phyloP scores from a whole-genome alignment of 1,284 basidiomycete species.

The Papiliotrema laurentii region DNA sequence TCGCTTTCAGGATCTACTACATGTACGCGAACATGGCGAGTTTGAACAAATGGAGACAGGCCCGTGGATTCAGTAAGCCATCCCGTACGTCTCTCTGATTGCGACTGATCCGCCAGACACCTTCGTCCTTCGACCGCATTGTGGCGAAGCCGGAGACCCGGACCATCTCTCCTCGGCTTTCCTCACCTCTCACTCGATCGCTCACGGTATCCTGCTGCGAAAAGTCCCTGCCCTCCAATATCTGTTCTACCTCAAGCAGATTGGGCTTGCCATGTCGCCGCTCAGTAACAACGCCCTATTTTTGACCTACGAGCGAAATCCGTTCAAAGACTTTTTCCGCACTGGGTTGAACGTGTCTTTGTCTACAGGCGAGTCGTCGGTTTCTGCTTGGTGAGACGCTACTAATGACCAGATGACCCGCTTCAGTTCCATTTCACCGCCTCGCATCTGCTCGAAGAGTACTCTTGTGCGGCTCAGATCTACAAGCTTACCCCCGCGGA shows the following conservation, averaged over 20 bases:
- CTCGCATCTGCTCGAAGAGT: slow-evolving; percentile 91
- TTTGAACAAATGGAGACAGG: slow-evolving; percentile 84
- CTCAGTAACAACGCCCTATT: slow-evolving; percentile 97
- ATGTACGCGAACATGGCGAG: slow-evolving; percentile 96
- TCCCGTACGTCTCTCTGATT: background rate
- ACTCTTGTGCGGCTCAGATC: slow-evolving; percentile 95
- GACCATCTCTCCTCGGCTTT: slow-evolving; percentile 95
- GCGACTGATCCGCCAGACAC: slow-evolving; percentile 59
- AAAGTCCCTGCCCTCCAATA: slow-evolving; percentile 89
- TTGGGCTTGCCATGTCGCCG: slow-evolving; percentile 97
- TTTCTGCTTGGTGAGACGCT: too few species aligned
- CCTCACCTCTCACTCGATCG: slow-evolving; percentile 95
- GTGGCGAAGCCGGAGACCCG: slow-evolving; percentile 96
- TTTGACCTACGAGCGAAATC: slow-evolving; percentile 92
- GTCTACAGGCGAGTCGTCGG: slow-evolving; percentile 83
- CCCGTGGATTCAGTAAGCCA: slow-evolving; percentile 81
- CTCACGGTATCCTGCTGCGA: slow-evolving; percentile 93
- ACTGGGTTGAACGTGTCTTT: slow-evolving; percentile 93
- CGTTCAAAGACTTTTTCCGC: slow-evolving; percentile 95
- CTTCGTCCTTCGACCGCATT: slow-evolving; percentile 94
- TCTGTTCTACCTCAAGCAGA: slow-evolving; percentile 93
- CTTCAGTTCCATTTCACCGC: slow-evolving; percentile 94
- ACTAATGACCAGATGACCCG: slow-evolving; percentile 37
- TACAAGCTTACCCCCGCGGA: slow-evolving; percentile 74
- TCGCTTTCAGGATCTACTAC: slow-evolving; percentile 86